A percentile compares a stretch with the other conserved stretches of the same genome.
Evolutionary conservation across 805 yeast genomes (phyloP).

Genomic region (Saturnispora kantuleensis): DNA sequence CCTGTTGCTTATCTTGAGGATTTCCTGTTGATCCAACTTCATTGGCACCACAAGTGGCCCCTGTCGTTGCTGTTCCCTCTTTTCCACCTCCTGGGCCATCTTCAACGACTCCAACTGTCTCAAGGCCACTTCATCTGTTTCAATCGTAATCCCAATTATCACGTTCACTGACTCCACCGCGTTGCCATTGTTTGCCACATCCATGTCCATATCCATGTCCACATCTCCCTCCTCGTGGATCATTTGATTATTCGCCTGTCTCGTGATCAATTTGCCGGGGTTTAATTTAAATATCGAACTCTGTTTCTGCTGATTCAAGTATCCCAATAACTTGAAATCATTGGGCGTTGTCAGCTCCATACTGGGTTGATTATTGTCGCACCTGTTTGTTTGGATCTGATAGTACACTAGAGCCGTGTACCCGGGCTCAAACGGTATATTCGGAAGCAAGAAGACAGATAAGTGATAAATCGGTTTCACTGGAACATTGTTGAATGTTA

Average conservation of each 20-base stretch:
- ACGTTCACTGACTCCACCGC: constrained; percentile 12
- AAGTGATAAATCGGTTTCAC: constrained; percentile 54
- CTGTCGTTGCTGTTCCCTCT: constrained; percentile 27
- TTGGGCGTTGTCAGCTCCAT: constrained; percentile 14
- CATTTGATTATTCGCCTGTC: constrained; percentile 10
- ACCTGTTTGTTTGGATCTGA: constrained; percentile 57
- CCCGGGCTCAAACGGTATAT: constrained; percentile 57
- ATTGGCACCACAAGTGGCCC: constrained; percentile 20
- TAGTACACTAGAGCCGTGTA: constrained; percentile 82
- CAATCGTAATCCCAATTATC: constrained; percentile 82
- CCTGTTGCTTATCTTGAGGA: constrained; percentile 65
- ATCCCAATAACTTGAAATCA: constrained; percentile 59
- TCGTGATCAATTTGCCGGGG: constrained; percentile 21
- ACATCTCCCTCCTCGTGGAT: constrained; percentile 31
- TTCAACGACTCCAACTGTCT: constrained; percentile 33
- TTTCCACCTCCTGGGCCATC: constrained; percentile 11
- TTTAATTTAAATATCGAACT: constrained; percentile 86
- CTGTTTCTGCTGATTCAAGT: constrained; percentile 57
- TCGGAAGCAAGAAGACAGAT: constrained; percentile 79
- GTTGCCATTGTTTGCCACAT: constrained; percentile 7
- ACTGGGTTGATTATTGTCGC: constrained; percentile 7
- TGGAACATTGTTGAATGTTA: constrained; percentile 52
- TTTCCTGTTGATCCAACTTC: constrained; percentile 17
- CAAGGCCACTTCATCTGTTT: constrained; percentile 61
- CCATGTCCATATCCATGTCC: constrained; percentile 41